phyloP scores from a whole-genome alignment of 805 yeast genomes.

The Wickerhamiella galacta region DNA sequence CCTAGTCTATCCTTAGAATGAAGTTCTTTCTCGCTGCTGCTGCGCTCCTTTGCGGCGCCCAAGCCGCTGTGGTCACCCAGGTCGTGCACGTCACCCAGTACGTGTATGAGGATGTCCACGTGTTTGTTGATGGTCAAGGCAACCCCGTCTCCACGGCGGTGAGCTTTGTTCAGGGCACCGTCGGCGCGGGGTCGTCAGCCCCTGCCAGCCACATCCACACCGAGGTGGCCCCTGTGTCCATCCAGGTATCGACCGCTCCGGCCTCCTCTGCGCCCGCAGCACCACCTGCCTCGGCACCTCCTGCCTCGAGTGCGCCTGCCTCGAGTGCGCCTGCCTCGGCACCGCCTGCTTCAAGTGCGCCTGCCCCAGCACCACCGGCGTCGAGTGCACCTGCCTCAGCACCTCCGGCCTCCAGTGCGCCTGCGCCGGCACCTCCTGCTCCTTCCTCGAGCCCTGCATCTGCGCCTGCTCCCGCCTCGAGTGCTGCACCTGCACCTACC shows the following conservation, averaged over 20 bases:
- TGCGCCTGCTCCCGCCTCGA: slow-evolving; percentile 3
- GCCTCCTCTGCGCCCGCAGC: slow-evolving; percentile 3
- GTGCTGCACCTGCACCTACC: slow-evolving; percentile 4
- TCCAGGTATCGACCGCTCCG: too few species aligned
- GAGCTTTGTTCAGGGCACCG: slow-evolving; percentile 5
- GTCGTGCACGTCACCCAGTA: slow-evolving; percentile 11
- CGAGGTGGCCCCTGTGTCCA: too few species aligned
- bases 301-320: slow-evolving; percentile 3
- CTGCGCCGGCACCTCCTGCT: slow-evolving; percentile 2
- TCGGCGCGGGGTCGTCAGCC: slow-evolving; percentile 3
- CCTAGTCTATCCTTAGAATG: slow-evolving; percentile 1
- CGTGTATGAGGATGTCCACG: slow-evolving; percentile 13
- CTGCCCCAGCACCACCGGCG: slow-evolving; percentile 2
- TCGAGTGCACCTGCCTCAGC: slow-evolving; percentile 4
- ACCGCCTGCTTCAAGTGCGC: slow-evolving; percentile 1
- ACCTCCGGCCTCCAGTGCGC: neutral
- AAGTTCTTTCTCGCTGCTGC: slow-evolving; percentile 2
- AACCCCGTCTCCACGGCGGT: slow-evolving; percentile 12
- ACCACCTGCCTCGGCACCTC: slow-evolving; percentile 4
- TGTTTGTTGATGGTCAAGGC: slow-evolving; percentile 13
- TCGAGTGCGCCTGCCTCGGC: slow-evolving; percentile 4
- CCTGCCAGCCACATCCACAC: too few species aligned
- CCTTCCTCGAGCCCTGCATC: slow-evolving; percentile 3
- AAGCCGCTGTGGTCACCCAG: slow-evolving; percentile 15
- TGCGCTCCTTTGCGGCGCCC: slow-evolving; percentile 4